Evolutionary conservation across 352 stramenopile species (phyloP).

Genomic region (Phytophthora fragariaefolia): DNA sequence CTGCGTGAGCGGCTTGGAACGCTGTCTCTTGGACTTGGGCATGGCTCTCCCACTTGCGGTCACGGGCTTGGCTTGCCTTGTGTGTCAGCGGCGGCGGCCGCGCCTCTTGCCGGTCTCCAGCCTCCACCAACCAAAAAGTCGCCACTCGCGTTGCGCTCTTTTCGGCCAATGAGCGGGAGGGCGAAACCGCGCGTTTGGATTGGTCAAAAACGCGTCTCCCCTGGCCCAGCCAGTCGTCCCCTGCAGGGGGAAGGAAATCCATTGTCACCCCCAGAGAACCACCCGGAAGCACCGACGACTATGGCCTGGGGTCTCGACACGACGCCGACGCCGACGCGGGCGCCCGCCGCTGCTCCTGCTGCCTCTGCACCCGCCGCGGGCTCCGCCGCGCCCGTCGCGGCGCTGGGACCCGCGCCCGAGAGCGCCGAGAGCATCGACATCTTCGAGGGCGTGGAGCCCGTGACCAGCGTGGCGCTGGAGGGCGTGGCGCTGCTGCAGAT

Average conservation of each 20-base stretch:
- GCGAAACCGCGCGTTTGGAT: slow-evolving; percentile 31
- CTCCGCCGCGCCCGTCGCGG: slow-evolving; percentile 2
- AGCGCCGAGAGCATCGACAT: slow-evolving; percentile 65
- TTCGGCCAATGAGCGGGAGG: slow-evolving; percentile 48
- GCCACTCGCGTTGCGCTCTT: slow-evolving; percentile 21
- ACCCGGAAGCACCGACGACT: slow-evolving; percentile 29
- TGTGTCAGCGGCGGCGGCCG: slow-evolving; percentile 17
- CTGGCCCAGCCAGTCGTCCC: slow-evolving; percentile 58
- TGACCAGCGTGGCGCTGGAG: slow-evolving; percentile 78
- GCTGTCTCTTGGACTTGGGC: slow-evolving; percentile 90
- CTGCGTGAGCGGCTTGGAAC: slow-evolving; percentile 94
- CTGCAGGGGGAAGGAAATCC: slow-evolving; percentile 30
- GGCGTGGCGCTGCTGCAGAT: slow-evolving; percentile 92
- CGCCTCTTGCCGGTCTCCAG: slow-evolving; percentile 17
- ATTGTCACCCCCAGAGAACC: slow-evolving; percentile 20
- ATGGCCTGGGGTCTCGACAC: slow-evolving; percentile 75
- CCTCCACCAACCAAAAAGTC: slow-evolving; percentile 65
- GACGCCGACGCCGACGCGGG: slow-evolving; percentile 36
- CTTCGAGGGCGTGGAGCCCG: slow-evolving; percentile 71
- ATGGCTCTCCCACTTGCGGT: slow-evolving; percentile 43
- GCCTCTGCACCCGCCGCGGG: neutral
- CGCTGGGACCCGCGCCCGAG: slow-evolving; percentile 35
- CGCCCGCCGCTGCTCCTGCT: slow-evolving; percentile 19
- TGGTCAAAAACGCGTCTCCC: slow-evolving; percentile 44
- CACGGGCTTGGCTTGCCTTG: slow-evolving; percentile 21